Evolutionary conservation across 371 early-diverging fungal genomes (phyloP), one percentile per base, ranked within the genome.

Genomic region (Blakeslea trispora): DNA sequence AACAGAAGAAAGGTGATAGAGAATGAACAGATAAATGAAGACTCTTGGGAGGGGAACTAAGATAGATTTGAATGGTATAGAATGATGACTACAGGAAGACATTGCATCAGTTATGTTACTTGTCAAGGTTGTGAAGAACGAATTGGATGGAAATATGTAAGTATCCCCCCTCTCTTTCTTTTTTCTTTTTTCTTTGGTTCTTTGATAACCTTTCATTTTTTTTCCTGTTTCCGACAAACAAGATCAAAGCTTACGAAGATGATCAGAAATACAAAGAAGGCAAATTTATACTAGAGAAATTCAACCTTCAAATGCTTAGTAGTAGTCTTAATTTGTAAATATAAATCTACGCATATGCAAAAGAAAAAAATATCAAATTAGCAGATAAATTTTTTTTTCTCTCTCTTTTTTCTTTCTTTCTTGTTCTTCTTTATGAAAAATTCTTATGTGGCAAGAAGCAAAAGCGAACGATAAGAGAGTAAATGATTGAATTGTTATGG

Each of bases 71-170:
- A 74, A 4, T 72, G 74, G 49, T 73, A 80, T 42, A 66, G 86
- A 53, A 61, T 41, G 23, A 88, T 88, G 88, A 79, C 83, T 45
- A 90, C 91, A 15, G 91, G 91, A 1, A 50, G 79, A 19, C 89
- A 90, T 55, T 79, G 79, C 0, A 87, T 90, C 51, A 69, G 75
- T 45, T 85, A 85, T 55, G 83, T 90, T 58, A 70, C 69, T 37
- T 90, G 90, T 62, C 54, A 61, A 32, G 68, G 69, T 47, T 88
- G 89, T 50, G 71, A 78, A 11, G 74, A 79, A 1, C 57, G 81
- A 28, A 77, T 90, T 15, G 91, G 91, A 8, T 90, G 88, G 87
- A 83, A 79, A 69, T 89, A 89, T 69, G 85, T 82, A 72, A 70
- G 81, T 61, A 35, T n/a, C n/a, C n/a, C n/a, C n/a, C n/a, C n/a